Evolutionary conservation across 305 asterid genomes (phyloP).

Genomic region (Solanum hybrid): DNA sequence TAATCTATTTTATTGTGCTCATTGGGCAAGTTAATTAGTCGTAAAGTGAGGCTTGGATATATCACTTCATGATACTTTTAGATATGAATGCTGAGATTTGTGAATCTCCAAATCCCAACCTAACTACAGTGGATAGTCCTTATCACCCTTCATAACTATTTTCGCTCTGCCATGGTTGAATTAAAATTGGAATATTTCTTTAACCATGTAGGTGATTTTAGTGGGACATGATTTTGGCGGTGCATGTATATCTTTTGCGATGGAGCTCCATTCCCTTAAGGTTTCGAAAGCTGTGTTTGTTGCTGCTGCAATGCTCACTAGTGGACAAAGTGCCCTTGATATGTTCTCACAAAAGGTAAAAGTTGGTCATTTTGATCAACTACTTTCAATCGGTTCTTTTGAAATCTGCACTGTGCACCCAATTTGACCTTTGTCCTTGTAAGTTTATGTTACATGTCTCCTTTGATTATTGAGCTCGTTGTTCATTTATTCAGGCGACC

Average conservation of each 20-base stretch:
- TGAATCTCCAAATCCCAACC: not conserved
- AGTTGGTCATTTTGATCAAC: not conserved
- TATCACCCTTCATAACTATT: not conserved
- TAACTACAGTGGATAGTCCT: not conserved
- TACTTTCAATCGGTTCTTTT: not conserved
- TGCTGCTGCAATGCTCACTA: constrained; percentile 83
- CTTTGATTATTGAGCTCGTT: not conserved
- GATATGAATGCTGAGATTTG: not conserved
- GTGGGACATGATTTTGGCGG: constrained; percentile 99
- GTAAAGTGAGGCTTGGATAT: not conserved
- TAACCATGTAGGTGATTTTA: constrained; percentile 63
- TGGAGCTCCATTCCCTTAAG: constrained; percentile 75
- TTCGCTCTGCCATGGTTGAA: not conserved
- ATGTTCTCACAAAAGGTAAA: constrained; percentile 77
- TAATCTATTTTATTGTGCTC: not conserved
- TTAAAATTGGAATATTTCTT: constrained; percentile 2
- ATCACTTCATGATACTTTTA: not conserved
- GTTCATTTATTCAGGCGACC: not conserved
- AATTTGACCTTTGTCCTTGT: not conserved
- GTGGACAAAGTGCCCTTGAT: constrained; percentile 83
- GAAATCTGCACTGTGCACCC: not conserved
- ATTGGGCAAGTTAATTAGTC: not conserved
- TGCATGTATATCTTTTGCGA: constrained; percentile 76
- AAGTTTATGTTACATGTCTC: not conserved
- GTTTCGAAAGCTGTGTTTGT: constrained; percentile 78